Evolutionary conservation across 441 rosid species (phyloP).

Genomic region (Flueggea neowawraea): DNA sequence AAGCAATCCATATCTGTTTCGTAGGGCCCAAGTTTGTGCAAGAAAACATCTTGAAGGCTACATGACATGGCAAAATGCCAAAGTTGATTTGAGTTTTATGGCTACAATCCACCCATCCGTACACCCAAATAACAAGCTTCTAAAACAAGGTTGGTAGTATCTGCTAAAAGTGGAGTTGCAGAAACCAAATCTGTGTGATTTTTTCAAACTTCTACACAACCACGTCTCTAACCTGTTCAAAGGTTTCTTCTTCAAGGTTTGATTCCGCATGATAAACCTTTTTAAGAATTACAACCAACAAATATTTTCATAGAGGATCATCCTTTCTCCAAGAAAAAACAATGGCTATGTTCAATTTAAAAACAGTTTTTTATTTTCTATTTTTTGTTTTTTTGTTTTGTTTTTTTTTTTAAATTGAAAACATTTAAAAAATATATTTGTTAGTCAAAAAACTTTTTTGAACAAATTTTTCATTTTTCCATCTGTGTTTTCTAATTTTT

Average conservation of each 20-base stretch:
- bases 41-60: background rate
- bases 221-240: background rate
- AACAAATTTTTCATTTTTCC: too few relatives aligned
- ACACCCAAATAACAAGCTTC: background rate
- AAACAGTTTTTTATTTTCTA: too few relatives aligned
- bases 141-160: slow-evolving; percentile 2
- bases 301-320: too few relatives aligned
- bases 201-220: slow-evolving; percentile 3
- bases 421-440: too few relatives aligned
- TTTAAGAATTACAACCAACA: too few relatives aligned
- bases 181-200: background rate
- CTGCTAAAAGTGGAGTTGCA: background rate
- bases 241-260: slow-evolving; percentile 8
- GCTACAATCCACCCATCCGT: background rate
- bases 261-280: background rate
- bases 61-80: background rate
- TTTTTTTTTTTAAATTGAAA: too few relatives aligned
- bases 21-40: background rate
- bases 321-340: too few relatives aligned
- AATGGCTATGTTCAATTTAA: too few relatives aligned
- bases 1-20: background rate
- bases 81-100: background rate
- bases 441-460: too few relatives aligned
- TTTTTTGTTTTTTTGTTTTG: too few relatives aligned
- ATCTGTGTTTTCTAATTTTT: too few relatives aligned